Conservation (phyloP, 2,329 filamentous ascomycete genomes). For the Furcasterigmium furcatum region DNA sequence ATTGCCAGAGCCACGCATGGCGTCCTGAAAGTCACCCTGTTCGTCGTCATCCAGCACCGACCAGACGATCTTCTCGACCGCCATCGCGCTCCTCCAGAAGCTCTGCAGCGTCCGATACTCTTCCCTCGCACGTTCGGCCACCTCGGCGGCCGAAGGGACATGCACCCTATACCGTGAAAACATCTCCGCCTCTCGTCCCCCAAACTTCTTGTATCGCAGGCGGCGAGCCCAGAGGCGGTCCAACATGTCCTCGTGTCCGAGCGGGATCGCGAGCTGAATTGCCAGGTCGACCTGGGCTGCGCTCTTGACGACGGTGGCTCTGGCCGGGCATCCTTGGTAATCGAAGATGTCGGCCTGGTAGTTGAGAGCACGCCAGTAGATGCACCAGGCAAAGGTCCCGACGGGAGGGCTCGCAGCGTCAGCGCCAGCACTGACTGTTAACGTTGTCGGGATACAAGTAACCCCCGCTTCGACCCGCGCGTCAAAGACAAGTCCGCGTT, state of each 20-base stretch:
- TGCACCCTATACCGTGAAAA: background rate
- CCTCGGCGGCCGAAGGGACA: background rate
- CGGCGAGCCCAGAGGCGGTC: background rate
- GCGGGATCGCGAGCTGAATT: background rate
- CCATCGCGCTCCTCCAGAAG: slow-evolving; percentile 8
- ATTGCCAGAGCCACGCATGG: slow-evolving; percentile 1
- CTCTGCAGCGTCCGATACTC: background rate
- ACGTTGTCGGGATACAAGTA: too few relatives aligned
- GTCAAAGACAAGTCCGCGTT: too few relatives aligned
- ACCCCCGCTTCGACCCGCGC: too few relatives aligned
- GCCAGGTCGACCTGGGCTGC: background rate
- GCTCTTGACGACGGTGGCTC: background rate
- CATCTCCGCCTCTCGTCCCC: background rate
- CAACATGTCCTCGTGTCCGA: background rate
- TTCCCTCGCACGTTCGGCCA: background rate
- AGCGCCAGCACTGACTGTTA: background rate
- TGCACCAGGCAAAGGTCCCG: background rate
- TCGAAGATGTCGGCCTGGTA: background rate
- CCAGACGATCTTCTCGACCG: slow-evolving; percentile 1
- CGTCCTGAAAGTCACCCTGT: slow-evolving; percentile 1
- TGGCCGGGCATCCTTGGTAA: background rate
- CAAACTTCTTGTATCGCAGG: background rate
- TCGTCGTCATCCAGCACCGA: background rate
- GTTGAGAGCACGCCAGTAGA: background rate
- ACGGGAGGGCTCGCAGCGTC: background rate